Percentiles rank a stretch among this genome's conserved stretches.
Evolutionary conservation across 768 basidiomycete genomes (phyloP).

Genomic region (Phanerodontia chrysosporium): DNA sequence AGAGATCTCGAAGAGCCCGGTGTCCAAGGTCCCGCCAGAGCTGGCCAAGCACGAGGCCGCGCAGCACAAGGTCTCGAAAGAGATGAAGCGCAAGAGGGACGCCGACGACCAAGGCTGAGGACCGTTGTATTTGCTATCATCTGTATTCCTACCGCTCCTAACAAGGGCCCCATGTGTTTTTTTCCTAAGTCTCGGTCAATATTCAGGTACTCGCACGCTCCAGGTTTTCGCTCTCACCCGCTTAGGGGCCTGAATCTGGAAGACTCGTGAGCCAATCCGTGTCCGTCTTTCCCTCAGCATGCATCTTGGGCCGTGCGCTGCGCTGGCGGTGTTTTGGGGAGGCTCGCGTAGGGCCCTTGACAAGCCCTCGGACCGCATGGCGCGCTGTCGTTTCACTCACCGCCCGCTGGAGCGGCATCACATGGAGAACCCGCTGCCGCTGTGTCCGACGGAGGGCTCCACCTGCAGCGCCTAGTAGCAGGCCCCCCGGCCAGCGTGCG

Average conservation of each 20-base stretch:
- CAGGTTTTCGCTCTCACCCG: neutral
- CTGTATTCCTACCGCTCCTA: neutral
- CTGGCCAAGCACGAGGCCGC: slow-evolving; percentile 90
- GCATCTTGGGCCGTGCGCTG: neutral
- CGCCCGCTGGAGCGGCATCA: neutral
- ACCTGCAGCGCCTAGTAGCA: no score
- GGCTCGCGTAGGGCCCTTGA: neutral
- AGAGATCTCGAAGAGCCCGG: slow-evolving; percentile 94
- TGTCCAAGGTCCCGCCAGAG: slow-evolving; percentile 84
- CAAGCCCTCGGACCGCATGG: neutral
- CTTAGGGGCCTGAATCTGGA: no score
- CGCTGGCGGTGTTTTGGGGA: neutral
- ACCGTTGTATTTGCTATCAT: neutral
- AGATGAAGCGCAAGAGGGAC: slow-evolving; percentile 94
- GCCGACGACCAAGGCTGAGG: slow-evolving; percentile 57
- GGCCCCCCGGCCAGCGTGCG: no score
- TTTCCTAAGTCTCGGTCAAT: neutral
- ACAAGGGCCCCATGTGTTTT: neutral
- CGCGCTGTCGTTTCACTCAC: neutral
- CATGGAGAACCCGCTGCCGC: neutral
- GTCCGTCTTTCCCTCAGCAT: neutral
- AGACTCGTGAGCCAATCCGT: neutral
- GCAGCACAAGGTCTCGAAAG: slow-evolving; percentile 84
- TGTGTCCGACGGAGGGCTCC: neutral
- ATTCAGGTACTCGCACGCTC: neutral